Conservation (phyloP, 176 grass and related monocot species). For the Rhipidocladum racemiflorum region DNA sequence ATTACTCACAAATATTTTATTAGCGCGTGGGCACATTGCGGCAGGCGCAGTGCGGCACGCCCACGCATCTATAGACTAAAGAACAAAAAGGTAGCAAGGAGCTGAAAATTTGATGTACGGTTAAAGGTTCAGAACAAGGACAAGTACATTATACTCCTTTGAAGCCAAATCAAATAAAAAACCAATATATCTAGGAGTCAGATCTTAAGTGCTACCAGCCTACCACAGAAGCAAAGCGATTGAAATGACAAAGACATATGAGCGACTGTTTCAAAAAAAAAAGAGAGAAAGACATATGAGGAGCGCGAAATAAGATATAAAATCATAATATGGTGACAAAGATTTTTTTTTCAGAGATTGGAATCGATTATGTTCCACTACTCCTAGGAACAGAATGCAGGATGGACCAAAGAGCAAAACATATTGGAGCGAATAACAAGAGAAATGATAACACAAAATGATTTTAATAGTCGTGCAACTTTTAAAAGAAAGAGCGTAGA, state of each 20-base stretch:
- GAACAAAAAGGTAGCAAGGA: neutral
- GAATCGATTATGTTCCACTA: neutral
- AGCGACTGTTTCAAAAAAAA: neutral
- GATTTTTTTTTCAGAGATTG: neutral
- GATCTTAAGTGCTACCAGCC: neutral
- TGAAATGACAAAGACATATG: neutral
- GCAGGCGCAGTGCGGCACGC: too few species aligned
- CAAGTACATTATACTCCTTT: neutral
- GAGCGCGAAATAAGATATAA: neutral
- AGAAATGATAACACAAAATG: neutral
- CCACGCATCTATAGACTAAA: too few species aligned
- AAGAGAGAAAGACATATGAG: neutral
- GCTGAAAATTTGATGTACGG: neutral
- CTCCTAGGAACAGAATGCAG: slow-evolving; percentile 5
- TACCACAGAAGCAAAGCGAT: slow-evolving; percentile 1
- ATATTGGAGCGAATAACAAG: neutral
- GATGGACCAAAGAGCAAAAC: neutral
- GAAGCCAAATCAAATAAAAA: neutral
- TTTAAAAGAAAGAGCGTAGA: too few species aligned
- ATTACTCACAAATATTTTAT: too few species aligned
- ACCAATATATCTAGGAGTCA: neutral
- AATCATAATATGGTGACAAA: neutral
- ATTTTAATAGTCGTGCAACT: too few species aligned
- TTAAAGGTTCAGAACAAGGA: neutral
- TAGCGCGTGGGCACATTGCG: too few species aligned